Base-by-base conservation (phyloP, 768 basidiomycete species). In the Lactarius hatsudake region DNA sequence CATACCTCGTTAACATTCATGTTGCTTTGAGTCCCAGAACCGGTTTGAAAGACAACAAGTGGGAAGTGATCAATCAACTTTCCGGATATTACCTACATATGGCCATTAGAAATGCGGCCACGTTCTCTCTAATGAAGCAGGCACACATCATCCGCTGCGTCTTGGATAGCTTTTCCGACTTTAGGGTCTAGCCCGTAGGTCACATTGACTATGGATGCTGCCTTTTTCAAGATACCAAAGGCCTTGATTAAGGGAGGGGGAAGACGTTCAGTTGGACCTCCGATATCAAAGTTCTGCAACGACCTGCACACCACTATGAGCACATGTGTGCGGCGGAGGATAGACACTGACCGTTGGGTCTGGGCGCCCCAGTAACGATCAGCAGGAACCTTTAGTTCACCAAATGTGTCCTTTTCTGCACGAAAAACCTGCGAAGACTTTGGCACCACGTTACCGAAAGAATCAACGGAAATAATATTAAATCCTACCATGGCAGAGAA, bases 21-120 rank as follows among this genome's bases (percentile, higher is more conserved):
- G 82, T 99, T 99, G 75, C 92, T 96, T 78, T 99, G 97, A 1
- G 97, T 99, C 23, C 97, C 97, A 64, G 93, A 96, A 67, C 97
- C 97, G 28, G 97, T 99, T 79, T 99, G 97, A 86, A 98, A 99
- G 51, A 99, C 96, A 43, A 99, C 97, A 45, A 99, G 82, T 30
- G 97, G 97, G 81, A 99, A 99, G 79, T 99, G 92, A 71, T 95
- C 95, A 26, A 90, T 83, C 66, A 99, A 84, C 76, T 94, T 93
- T 61, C 96, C 96, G 55, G 92, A 92, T 76, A 98, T 98, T 73
- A 99, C 96, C 94, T 96, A 72, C 40, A 34, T 60, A 65, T 63
- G 58, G 26, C 56, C 61, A 23, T 62, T 63, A 20, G 64, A 62
- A 30, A 61, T 42, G 6, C 53, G 43, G 23, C 12, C 18, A 36